Conservation (phyloP, 352 stramenopile genomes). For the Globisporangium iwayamae region DNA sequence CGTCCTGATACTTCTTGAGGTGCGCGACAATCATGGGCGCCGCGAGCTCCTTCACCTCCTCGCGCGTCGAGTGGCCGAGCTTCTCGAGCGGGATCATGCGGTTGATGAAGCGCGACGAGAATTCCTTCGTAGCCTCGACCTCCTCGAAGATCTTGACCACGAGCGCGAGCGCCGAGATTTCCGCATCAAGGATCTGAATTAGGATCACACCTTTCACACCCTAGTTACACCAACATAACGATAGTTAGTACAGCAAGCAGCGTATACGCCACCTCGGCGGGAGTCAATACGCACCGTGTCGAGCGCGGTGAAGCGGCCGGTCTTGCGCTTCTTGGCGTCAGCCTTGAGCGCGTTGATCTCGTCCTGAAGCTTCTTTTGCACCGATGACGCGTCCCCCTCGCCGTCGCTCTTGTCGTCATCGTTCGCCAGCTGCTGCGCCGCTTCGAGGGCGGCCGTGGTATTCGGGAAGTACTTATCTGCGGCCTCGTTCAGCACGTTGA, state of each 20-base stretch:
- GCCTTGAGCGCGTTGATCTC: constrained; percentile 62
- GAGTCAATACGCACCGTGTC: constrained; percentile 33
- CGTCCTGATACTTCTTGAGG: constrained; percentile 27
- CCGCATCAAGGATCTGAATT: constrained; percentile 57
- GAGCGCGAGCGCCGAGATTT: constrained; percentile 40
- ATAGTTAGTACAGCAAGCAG: background rate
- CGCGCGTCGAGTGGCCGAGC: constrained; percentile 55
- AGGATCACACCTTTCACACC: constrained; percentile 70
- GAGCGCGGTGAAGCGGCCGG: constrained; percentile 62
- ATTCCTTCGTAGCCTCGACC: constrained; percentile 59
- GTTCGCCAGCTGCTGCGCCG: constrained; percentile 14
- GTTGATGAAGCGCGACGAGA: constrained; percentile 71
- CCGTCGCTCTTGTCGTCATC: constrained; percentile 18
- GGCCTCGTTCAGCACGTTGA: constrained; percentile 77
- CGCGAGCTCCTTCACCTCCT: constrained; percentile 55
- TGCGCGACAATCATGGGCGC: constrained; percentile 54
- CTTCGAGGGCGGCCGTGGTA: constrained; percentile 1
- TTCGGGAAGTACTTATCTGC: constrained; percentile 55
- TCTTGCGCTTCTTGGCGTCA: constrained; percentile 55
- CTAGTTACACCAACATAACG: constrained; percentile 1
- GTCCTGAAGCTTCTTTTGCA: constrained; percentile 65
- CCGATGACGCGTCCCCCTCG: constrained; percentile 14
- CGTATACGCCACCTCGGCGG: background rate
- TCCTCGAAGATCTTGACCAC: constrained; percentile 62
- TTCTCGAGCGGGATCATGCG: constrained; percentile 74